Evolutionary conservation across 2,329 filamentous ascomycete species (phyloP).

Genomic region (Neurospora crassa): DNA sequence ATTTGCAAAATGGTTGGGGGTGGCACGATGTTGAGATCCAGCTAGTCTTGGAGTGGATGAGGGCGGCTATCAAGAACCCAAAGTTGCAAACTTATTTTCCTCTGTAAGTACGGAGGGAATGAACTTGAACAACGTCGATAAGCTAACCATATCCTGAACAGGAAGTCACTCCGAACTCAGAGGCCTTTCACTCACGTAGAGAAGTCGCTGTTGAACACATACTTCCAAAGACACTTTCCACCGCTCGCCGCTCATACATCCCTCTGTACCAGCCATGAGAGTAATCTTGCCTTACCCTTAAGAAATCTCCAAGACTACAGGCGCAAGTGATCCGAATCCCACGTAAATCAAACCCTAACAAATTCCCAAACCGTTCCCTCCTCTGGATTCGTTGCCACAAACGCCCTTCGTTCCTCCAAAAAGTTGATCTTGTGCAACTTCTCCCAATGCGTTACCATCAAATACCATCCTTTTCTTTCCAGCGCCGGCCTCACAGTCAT

Average conservation of each 20-base stretch:
- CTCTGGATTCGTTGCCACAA: not conserved
- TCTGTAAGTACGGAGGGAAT: conserved; percentile 2
- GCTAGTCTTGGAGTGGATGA: conserved; percentile 6
- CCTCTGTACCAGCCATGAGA: not conserved
- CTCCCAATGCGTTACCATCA: not conserved
- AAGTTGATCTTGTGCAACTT: not conserved
- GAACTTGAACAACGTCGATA: not conserved
- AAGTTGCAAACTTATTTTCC: conserved; percentile 5
- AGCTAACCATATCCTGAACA: not conserved
- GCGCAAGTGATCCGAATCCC: not conserved
- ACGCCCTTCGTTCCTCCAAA: not conserved
- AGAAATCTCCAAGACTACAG: not conserved
- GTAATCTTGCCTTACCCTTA: not conserved
- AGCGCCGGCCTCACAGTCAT: not conserved
- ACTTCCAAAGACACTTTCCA: not conserved
- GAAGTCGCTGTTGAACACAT: not conserved
- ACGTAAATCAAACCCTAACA: not conserved
- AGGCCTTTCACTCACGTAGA: not conserved
- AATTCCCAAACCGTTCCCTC: not conserved
- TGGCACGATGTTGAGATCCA: conserved; percentile 1
- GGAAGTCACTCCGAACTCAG: not conserved
- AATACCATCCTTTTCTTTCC: not conserved
- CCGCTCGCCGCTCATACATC: not conserved
- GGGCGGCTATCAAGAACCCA: conserved; percentile 5
- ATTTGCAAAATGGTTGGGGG: no score